These are phyloP conservation scores for Pseudopyrenochaeta lycopersici DNA, from an alignment of 2,329 filamentous ascomycete species.

Conservation along the genomic window DNA sequence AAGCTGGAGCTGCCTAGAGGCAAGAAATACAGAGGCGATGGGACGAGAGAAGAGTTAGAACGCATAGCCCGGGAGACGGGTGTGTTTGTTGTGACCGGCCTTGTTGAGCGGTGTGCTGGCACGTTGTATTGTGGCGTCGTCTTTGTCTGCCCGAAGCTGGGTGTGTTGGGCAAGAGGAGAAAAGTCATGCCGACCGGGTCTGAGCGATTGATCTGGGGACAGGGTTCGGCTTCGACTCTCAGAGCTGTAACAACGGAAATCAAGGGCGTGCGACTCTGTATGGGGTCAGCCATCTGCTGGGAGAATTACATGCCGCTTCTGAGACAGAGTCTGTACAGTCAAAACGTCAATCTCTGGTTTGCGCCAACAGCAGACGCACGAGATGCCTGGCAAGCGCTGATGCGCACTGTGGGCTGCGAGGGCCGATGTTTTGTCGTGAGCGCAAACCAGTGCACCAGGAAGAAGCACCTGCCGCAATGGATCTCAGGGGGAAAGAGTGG, in stretches of 20 bases:
- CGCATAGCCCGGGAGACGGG: slow-evolving; percentile 77
- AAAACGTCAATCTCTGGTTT: slow-evolving; percentile 91
- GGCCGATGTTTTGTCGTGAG: slow-evolving; percentile 86
- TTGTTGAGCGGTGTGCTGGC: slow-evolving; percentile 82
- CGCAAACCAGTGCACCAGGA: slow-evolving; percentile 81
- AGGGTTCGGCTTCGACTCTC: slow-evolving; percentile 81
- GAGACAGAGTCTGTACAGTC: slow-evolving; percentile 82
- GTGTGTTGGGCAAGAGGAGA: slow-evolving; percentile 82
- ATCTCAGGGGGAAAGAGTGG: slow-evolving; percentile 49
- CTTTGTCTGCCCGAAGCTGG: slow-evolving; percentile 79
- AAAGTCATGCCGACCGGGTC: slow-evolving; percentile 93
- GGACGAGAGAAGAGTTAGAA: slow-evolving; percentile 83
- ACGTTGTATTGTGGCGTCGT: slow-evolving; percentile 85
- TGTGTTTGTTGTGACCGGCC: slow-evolving; percentile 81
- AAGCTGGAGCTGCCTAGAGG: slow-evolving; percentile 62
- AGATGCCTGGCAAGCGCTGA: slow-evolving; percentile 82
- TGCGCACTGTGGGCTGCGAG: slow-evolving; percentile 83
- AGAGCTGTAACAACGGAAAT: slow-evolving; percentile 82
- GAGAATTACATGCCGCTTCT: slow-evolving; percentile 96
- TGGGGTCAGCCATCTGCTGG: slow-evolving; percentile 93
- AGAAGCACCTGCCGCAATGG: slow-evolving; percentile 66
- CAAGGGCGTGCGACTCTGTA: slow-evolving; percentile 78
- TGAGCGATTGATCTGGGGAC: slow-evolving; percentile 88
- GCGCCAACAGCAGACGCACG: slow-evolving; percentile 88
- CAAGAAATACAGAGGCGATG: slow-evolving; percentile 68